These are phyloP conservation scores for Limonium bicolor DNA, from an alignment of 148 eudicot species.

Conservation along the genomic window DNA sequence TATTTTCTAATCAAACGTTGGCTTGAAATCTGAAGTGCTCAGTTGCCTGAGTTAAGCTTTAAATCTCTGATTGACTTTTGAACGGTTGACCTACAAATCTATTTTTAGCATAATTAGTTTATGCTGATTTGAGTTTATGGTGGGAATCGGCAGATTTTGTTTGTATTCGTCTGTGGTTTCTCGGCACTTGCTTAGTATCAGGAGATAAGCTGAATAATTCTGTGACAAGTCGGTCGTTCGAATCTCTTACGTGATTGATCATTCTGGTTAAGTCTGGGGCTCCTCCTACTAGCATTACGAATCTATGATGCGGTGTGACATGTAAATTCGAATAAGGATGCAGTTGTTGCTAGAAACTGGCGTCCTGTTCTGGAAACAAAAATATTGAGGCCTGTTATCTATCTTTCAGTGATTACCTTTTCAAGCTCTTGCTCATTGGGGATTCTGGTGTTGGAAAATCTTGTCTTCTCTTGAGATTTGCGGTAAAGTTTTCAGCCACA, in stretches of 20 bases:
- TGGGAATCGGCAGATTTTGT: too few relatives aligned
- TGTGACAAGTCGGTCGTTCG: neutral
- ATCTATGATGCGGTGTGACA: neutral
- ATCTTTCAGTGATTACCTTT: slow-evolving; percentile 9
- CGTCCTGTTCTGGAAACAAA: neutral
- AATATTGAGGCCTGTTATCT: neutral
- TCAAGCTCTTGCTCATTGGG: slow-evolving; percentile 10
- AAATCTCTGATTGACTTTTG: too few relatives aligned
- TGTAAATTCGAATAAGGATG: neutral
- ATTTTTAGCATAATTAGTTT: too few relatives aligned
- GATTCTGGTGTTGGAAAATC: slow-evolving; percentile 13
- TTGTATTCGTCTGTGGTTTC: too few relatives aligned
- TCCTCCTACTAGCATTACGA: neutral
- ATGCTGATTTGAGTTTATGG: too few relatives aligned
- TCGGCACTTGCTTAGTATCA: too few relatives aligned
- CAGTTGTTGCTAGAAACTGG: neutral
- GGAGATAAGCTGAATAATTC: too few relatives aligned
- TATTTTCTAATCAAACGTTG: too few relatives aligned
- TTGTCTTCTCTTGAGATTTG: slow-evolving; percentile 11
- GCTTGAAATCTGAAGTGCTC: too few relatives aligned
- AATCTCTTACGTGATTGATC: neutral
- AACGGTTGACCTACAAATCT: too few relatives aligned
- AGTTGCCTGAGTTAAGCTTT: too few relatives aligned
- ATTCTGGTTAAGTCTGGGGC: neutral
- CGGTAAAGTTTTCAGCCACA: slow-evolving; percentile 8